Conservation (phyloP, 2,329 filamentous ascomycete species). For the Zymoseptoria crescenta region DNA sequence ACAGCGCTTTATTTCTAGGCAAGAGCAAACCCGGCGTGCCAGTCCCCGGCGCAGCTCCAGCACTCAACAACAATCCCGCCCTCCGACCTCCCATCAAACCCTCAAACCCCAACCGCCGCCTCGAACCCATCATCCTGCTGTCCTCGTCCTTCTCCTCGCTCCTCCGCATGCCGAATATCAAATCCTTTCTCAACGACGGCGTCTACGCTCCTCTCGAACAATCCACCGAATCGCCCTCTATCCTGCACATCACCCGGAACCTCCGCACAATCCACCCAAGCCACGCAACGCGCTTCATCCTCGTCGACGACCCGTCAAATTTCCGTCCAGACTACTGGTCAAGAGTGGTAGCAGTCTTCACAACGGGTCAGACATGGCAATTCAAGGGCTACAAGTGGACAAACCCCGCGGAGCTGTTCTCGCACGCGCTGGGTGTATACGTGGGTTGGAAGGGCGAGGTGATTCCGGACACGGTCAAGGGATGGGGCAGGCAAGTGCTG, state of each 20-base stretch:
- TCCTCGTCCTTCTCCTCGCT: conserved; percentile 93
- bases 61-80: conserved; percentile 35
- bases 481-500: conserved; percentile 79
- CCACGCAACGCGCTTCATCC: conserved; percentile 81
- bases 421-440: conserved; percentile 77
- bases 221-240: conserved; percentile 56
- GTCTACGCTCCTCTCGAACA: conserved; percentile 66
- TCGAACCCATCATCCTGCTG: conserved; percentile 88
- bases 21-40: conserved; percentile 62
- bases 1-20: conserved; percentile 33
- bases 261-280: conserved; percentile 62
- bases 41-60: conserved; percentile 35
- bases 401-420: conserved; percentile 79
- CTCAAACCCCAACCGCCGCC: conserved; percentile 37
- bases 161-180: conserved; percentile 91
- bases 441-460: conserved; percentile 86
- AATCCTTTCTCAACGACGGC: conserved; percentile 82
- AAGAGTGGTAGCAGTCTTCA: conserved; percentile 91
- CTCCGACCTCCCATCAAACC: conserved; percentile 30
- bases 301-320: conserved; percentile 85
- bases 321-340: conserved; percentile 99
- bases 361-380: conserved; percentile 95
- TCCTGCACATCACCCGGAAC: conserved; percentile 75
- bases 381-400: conserved; percentile 98
- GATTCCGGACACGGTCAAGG: conserved; percentile 66